Evolutionary conservation across 1,139 yeast species (phyloP).

Genomic region (Suhomyces panamericanus): DNA sequence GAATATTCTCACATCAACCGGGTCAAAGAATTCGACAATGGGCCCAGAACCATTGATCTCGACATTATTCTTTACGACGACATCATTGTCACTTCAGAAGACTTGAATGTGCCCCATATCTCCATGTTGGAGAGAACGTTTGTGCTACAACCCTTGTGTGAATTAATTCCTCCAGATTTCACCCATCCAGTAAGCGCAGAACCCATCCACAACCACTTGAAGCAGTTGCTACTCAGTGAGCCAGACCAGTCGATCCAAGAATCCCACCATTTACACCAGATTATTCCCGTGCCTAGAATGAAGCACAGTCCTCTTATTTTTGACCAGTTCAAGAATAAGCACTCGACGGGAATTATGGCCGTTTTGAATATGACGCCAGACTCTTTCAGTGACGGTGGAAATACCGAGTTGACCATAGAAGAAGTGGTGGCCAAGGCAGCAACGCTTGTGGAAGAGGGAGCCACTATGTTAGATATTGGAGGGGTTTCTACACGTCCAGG

Average conservation of each 20-base stretch:
- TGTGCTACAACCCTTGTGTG: conserved; percentile 87
- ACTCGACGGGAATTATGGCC: conserved; percentile 70
- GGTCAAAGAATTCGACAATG: conserved; percentile 78
- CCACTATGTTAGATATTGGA: conserved; percentile 80
- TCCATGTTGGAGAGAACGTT: conserved; percentile 87
- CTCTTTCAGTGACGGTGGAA: conserved; percentile 94
- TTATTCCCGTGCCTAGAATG: conserved; percentile 45
- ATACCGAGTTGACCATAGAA: conserved; percentile 27
- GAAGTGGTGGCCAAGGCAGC: conserved; percentile 39
- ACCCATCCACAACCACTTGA: conserved; percentile 66
- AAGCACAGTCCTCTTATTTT: conserved; percentile 32
- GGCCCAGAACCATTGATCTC: conserved; percentile 87
- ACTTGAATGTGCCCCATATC: conserved; percentile 79
- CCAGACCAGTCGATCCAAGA: conserved; percentile 44
- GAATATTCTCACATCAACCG: conserved; percentile 75
- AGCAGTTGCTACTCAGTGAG: conserved; percentile 49
- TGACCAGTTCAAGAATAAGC: conserved; percentile 35
- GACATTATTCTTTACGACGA: conserved; percentile 80
- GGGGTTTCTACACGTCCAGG: conserved; percentile 94
- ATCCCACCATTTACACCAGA: conserved; percentile 43
- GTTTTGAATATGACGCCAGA: conserved; percentile 90
- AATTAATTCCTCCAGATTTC: conserved; percentile 62
- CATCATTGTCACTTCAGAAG: conserved; percentile 51
- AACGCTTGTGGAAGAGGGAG: conserved; percentile 55
- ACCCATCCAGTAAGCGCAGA: conserved; percentile 85